These are phyloP conservation scores for Talaromyces funiculosus DNA, from an alignment of 2,329 filamentous ascomycete species.

Conservation along the genomic window DNA sequence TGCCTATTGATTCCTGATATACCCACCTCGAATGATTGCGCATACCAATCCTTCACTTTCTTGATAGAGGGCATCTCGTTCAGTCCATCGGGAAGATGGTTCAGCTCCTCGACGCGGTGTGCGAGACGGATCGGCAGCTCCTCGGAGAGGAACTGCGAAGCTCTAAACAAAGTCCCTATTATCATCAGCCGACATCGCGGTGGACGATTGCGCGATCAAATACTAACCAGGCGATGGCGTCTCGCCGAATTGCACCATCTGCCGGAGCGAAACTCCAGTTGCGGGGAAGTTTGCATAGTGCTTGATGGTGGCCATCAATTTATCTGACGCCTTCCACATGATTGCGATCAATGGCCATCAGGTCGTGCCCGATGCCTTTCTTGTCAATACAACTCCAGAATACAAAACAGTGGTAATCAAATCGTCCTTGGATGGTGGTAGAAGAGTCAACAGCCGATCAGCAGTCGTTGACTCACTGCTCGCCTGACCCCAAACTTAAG, in stretches of 20 bases:
- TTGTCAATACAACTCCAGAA: not conserved
- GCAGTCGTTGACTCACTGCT: not conserved
- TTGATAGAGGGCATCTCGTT: constrained; percentile 97
- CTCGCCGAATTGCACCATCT: constrained; percentile 99
- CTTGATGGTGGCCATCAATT: constrained; percentile 93
- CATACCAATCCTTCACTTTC: constrained; percentile 96
- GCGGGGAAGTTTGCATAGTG: constrained; percentile 97
- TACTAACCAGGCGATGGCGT: constrained; percentile 76
- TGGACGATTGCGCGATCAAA: not conserved
- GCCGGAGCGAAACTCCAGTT: constrained; percentile 88
- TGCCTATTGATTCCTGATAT: constrained; percentile 17
- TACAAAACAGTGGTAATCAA: not conserved
- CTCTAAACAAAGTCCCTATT: constrained; percentile 87
- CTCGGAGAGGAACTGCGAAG: constrained; percentile 96
- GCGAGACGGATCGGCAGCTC: constrained; percentile 95
- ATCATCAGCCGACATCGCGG: not conserved
- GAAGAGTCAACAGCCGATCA: not conserved
- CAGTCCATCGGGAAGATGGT: constrained; percentile 86
- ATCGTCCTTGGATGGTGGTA: not conserved
- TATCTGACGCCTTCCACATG: constrained; percentile 91
- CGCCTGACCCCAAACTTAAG: not conserved
- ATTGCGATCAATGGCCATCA: constrained; percentile 18
- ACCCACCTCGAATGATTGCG: constrained; percentile 92
- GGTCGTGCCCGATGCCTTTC: constrained; percentile 3
- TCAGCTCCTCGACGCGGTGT: constrained; percentile 91